Conservation (phyloP, 1,139 yeast genomes). For the Arxiozyma slooffiae region DNA sequence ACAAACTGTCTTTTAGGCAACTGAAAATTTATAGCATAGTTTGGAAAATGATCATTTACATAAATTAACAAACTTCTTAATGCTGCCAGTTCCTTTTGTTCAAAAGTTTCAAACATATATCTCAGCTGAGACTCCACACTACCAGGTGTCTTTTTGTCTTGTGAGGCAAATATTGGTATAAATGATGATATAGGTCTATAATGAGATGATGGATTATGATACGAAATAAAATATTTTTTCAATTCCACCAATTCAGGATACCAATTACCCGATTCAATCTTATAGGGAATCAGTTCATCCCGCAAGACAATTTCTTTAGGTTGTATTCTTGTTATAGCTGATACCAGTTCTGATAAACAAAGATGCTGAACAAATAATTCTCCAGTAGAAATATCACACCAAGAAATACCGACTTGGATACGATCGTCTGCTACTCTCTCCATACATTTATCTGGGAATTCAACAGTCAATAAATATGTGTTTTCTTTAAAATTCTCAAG, state of each 20-base stretch:
- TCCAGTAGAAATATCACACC: conserved; percentile 88
- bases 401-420: conserved; percentile 58
- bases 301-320: conserved; percentile 34
- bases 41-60: conserved; percentile 50
- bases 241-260: conserved; percentile 52
- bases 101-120: conserved; percentile 27
- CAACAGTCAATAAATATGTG: conserved; percentile 59
- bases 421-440: conserved; percentile 39
- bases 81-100: conserved; percentile 43
- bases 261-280: conserved; percentile 43
- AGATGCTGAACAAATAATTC: conserved; percentile 48
- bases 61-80: conserved; percentile 48
- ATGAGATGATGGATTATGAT: conserved; percentile 35
- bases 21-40: conserved; percentile 39
- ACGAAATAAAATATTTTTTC: conserved; percentile 50
- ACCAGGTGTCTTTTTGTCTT: conserved; percentile 14
- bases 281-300: conserved; percentile 22
- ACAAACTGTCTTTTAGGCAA: conserved; percentile 44
- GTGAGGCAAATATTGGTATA: conserved; percentile 26
- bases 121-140: conserved; percentile 14
- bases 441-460: conserved; percentile 44
- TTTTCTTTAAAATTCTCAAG: conserved; percentile 64
- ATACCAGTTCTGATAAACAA: conserved; percentile 27
- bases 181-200: conserved; percentile 31
- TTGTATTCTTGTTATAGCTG: conserved; percentile 31